Evolutionary conservation across 192 early-diverging fungal species (phyloP), one percentile per base, ranked within the genome.

Genomic region (Umbelopsis sp.): DNA sequence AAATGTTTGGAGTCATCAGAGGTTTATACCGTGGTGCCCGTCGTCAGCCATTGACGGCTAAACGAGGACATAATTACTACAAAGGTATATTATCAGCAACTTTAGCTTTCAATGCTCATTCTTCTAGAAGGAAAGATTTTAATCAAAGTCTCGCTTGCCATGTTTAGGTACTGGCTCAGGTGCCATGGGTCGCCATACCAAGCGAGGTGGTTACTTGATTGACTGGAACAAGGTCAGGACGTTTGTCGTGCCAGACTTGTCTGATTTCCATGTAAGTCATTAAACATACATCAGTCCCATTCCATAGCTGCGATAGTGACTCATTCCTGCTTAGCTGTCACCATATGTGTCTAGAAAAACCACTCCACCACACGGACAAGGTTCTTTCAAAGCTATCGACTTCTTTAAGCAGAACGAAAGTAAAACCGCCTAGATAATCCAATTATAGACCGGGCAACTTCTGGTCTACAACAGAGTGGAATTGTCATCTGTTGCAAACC

Each of bases 141-240:
- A 9, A 18, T 30, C 22, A 18, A 35, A 22, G 48, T 47, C 18
- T 16, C 22, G 16, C 1, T 41, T 45, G 33, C 22, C 18, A 6
- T 30, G 58, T 50, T 35, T 49, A 87, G 86, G 86, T 75, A 88
- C 87, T 46, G 82, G 87, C 27, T 78, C 82, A 35, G 87, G 87
- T 76, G 78, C 87, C 35, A 88, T 87, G 87, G 87, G 87, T 79
- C 74, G 81, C 46, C 87, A 88, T 30, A 88, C 85, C 33, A 88
- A 82, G 72, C 76, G 77, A 21, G 88, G 88, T 70, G 84, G 88
- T 25, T 89, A 89, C 71, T 55, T 76, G 37, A 74, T 89, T 50
- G 86, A 89, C 50, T 85, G 79, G 78, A 74, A 78, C 37, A 86
- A 84, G 52, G 88, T 89, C 41, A 82, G 88, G 66, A 81, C 83